These are phyloP conservation scores for Cymbopogon flexuosus DNA, from an alignment of 202 grass and related monocot species.

Conservation along the genomic window DNA sequence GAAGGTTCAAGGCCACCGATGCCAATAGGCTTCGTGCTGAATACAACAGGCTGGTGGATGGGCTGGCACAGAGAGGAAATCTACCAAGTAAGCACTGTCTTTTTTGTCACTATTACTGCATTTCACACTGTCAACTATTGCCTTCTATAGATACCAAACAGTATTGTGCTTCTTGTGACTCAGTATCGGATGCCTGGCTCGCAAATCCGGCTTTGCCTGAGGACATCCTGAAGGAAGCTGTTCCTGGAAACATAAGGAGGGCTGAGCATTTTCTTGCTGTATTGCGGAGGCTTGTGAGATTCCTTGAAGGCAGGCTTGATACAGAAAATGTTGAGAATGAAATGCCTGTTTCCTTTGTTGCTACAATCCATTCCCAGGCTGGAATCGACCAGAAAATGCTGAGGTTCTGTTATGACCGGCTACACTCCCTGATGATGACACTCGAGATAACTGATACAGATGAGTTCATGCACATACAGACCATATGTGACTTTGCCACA, in stretches of 20 bases:
- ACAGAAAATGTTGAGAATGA: conserved; percentile 93
- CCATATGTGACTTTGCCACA: conserved; percentile 89
- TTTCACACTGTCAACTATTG: neutral
- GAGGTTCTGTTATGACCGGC: conserved; percentile 82
- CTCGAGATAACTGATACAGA: conserved; percentile 87
- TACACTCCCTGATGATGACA: conserved; percentile 84
- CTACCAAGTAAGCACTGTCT: conserved; percentile 44
- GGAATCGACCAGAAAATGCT: conserved; percentile 98
- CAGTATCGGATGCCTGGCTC: conserved; percentile 90
- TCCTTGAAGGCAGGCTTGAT: conserved; percentile 58
- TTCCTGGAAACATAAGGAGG: conserved; percentile 87
- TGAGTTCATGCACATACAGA: conserved; percentile 89
- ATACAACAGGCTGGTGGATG: conserved; percentile 88
- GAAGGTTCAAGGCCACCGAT: conserved; percentile 99
- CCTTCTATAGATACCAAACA: neutral
- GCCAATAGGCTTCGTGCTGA: conserved; percentile 82
- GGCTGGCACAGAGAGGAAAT: conserved; percentile 87
- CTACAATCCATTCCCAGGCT: conserved; percentile 64
- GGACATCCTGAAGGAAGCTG: conserved; percentile 85
- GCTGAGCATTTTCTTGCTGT: conserved; percentile 93
- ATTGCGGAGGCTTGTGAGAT: conserved; percentile 63
- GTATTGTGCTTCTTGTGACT: conserved; percentile 29
- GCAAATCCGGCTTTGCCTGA: conserved; percentile 76
- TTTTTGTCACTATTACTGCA: neutral
- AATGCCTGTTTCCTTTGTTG: conserved; percentile 71